These are phyloP conservation scores for Croton setiger DNA, from an alignment of 441 rosid genomes.

Conservation along the genomic window DNA sequence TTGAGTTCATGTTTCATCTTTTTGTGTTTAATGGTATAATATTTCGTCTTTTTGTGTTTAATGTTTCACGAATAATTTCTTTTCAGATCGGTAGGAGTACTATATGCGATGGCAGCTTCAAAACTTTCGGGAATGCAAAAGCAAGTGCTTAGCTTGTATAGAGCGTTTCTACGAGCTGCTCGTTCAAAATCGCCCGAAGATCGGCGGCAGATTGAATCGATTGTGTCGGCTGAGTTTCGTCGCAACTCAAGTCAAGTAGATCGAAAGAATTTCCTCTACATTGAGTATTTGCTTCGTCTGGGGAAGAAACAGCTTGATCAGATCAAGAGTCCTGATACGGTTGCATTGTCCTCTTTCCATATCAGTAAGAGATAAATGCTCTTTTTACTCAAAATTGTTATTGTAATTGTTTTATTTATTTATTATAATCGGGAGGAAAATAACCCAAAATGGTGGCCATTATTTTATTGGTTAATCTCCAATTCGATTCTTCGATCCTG, in stretches of 20 bases:
- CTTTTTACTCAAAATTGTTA: too few relatives aligned
- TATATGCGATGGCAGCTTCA: not conserved
- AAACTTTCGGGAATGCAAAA: constrained; percentile 18
- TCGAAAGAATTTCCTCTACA: constrained; percentile 70
- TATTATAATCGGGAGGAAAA: too few relatives aligned
- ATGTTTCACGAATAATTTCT: too few relatives aligned
- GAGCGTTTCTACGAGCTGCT: constrained; percentile 15
- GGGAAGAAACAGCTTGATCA: constrained; percentile 86
- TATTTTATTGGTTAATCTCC: too few relatives aligned
- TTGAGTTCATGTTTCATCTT: not conserved
- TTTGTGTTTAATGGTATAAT: too few relatives aligned
- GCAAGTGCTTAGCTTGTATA: constrained; percentile 13
- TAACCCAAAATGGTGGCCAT: too few relatives aligned
- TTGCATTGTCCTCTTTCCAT: constrained; percentile 53
- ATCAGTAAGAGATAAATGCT: not conserved
- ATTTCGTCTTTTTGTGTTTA: too few relatives aligned
- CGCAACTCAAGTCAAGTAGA: constrained; percentile 61
- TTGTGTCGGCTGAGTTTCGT: constrained; percentile 71
- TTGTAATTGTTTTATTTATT: too few relatives aligned
- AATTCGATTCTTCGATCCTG: too few relatives aligned
- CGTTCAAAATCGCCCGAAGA: constrained; percentile 38
- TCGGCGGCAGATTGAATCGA: constrained; percentile 41
- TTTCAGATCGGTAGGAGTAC: not conserved
- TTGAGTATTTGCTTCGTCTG: constrained; percentile 78
- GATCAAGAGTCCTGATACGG: constrained; percentile 57